Evolutionary conservation across 2,329 filamentous ascomycete species (phyloP), one percentile per base, ranked within the genome.

Genomic region (Dichotomopilus funicola): DNA sequence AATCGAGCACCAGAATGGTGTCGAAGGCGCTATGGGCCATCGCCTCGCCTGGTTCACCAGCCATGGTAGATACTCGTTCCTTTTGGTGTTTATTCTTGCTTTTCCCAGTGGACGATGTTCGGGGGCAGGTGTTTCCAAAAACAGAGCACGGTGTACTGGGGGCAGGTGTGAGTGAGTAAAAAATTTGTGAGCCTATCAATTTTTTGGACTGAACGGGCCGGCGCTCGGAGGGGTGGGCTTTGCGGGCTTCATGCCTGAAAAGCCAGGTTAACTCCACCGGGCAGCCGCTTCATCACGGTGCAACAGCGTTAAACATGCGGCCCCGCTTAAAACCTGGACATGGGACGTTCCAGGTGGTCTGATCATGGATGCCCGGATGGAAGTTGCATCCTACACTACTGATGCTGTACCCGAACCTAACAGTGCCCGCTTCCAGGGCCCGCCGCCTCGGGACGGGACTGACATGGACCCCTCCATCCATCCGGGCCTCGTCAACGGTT

Each of bases 1-100:
- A 61, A 50, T 61, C 60, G 58, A 61, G 58, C 56, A 60, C 58
- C 58, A 61, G 37, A 47, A 61, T 61, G 56, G 60, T 61, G 58
- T 61, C 60, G 60, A 61, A 61, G 55, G 58, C 58, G 42, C 54
- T 51, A 47, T 61, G 59, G 43, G 59, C 58, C 56, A 61, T 59
- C 3, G 58, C 58, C 54, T 61, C 59, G 55, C 59, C 59, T 5
- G 54, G 56, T 61, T 55, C 58, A 54, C 51, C 52, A 38, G 56
- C 43, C 59, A 61, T 61, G 19, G 46, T 57, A 44, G 52, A 31
- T 41, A 3, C 27, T 35, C 11, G 19, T 36, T 54, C 38, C 6
- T 42, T 37, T 46, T 37, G 35, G 3, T 33, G 37, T 44, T 48
- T 51, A 6, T 31, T 38, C 12, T 38, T 38, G 8, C 37, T 38